phyloP scores from a whole-genome alignment of 345 rosid species.

The Bretschneidera sinensis region DNA sequence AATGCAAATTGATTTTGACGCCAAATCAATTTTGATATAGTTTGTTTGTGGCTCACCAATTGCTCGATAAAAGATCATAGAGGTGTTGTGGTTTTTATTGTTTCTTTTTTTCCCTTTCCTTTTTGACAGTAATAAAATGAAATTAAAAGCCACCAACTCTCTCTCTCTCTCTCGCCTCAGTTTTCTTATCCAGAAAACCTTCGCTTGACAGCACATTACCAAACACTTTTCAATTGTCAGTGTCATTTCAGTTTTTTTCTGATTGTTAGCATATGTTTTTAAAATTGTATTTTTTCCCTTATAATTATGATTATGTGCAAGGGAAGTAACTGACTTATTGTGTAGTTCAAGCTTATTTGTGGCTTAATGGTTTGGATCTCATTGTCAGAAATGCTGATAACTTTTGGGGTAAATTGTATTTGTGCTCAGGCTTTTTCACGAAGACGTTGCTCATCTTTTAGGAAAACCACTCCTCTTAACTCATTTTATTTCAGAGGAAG shows the following conservation, averaged over 20 bases:
- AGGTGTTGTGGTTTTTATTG: neutral
- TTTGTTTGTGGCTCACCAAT: slow-evolving; percentile 15
- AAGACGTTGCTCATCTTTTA: slow-evolving; percentile 40
- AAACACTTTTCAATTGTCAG: neutral
- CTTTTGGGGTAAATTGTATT: slow-evolving; percentile 15
- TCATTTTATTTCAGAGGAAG: slow-evolving; percentile 35
- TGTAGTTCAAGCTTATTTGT: neutral
- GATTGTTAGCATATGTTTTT: no score
- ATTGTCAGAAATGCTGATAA: slow-evolving; percentile 2
- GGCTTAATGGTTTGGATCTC: neutral
- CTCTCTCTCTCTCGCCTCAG: no score
- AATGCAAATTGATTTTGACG: neutral
- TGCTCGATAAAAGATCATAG: slow-evolving; percentile 40
- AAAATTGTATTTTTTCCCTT: no score
- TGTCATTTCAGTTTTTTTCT: neutral
- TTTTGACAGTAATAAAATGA: no score
- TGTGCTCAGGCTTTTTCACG: slow-evolving; percentile 48
- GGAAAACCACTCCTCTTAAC: slow-evolving; percentile 36
- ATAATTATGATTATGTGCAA: no score
- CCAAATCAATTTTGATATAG: neutral
- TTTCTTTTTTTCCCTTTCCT: no score
- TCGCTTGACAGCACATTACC: neutral
- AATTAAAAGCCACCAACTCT: no score
- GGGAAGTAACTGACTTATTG: neutral
- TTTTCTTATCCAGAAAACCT: neutral